Evolutionary conservation across 176 grass and related monocot genomes (phyloP).

Genomic region (barley (Hordeum vulgare)): DNA sequence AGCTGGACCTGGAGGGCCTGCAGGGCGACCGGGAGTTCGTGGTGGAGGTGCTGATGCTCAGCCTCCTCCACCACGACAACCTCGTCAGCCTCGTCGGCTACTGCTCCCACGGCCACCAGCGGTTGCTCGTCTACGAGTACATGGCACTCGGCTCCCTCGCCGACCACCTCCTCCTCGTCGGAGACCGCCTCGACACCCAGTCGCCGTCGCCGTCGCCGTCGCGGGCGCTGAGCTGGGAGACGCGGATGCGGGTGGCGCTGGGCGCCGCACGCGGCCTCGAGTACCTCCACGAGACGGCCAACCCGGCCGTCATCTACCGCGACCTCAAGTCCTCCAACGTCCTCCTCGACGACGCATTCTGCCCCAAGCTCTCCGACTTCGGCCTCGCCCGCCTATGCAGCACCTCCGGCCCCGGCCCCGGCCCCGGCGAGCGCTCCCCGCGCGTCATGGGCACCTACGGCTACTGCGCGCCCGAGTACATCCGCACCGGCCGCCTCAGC

Average conservation of each 20-base stretch:
- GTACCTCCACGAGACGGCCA: slow-evolving; percentile 13
- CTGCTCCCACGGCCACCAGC: slow-evolving; percentile 29
- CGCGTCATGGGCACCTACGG: slow-evolving; percentile 66
- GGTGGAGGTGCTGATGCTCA: slow-evolving; percentile 32
- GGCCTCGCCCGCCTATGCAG: slow-evolving; percentile 64
- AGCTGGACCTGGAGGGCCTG: slow-evolving; percentile 20
- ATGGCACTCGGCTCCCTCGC: neutral
- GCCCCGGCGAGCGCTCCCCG: neutral
- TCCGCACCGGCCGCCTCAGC: neutral
- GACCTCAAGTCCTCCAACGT: slow-evolving; percentile 15
- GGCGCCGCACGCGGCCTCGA: neutral
- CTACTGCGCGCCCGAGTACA: slow-evolving; percentile 58
- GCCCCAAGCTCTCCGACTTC: slow-evolving; percentile 76
- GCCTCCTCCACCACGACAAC: slow-evolving; percentile 33
- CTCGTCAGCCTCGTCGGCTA: slow-evolving; percentile 34
- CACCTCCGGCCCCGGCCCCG: neutral
- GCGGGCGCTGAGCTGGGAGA: neutral
- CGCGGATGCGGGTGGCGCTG: neutral
- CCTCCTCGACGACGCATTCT: neutral
- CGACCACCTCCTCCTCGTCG: neutral
- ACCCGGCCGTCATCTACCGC: slow-evolving; percentile 6
- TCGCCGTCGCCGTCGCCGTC: no score
- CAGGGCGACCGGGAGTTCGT: slow-evolving; percentile 38
- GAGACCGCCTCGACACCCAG: no score
- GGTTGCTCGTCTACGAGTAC: neutral